Base-by-base conservation (phyloP, 345 rosid species). In the Salix caprea region DNA sequence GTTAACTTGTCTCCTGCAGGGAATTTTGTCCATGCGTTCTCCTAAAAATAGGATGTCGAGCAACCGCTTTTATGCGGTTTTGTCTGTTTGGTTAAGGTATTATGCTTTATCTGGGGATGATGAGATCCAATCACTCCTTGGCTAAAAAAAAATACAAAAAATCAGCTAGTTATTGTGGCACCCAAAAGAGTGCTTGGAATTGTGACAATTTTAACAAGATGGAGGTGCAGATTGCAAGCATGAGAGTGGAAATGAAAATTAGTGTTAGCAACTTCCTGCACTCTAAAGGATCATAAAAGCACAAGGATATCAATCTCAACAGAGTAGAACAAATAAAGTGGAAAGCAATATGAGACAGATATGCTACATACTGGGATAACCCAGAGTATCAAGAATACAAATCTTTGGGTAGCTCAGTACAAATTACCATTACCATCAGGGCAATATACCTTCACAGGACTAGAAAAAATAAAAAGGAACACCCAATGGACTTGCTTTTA, bases 331-430 rank as follows among this genome's bases (percentile, higher is more conserved):
- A 58, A 8, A 24, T 56, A 1, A n/a, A 58, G 0, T 58, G 64
- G 61, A 58, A 58, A 23, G 10, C 64, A n/a, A 74, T 7, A 58
- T 30, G 50, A 67, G 70, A 36, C 77, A 69, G 71, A 77, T 67
- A 83, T 80, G 75, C 58, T 82, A 82, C 85, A 80, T 39, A 54
- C 64, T 8, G 64, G 15, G 64, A 58, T 10, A 10, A 23, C 62
- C 14, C 62, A 72, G 36, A 75, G 75, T 50, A 65, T 58, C 78
- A 69, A 69, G 48, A 73, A 58, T 80, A 79, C 80, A 70, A 66
- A 37, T 72, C 28, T 21, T 24, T 72, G 68, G 61, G 78, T 74
- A 74, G 74, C 76, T 50, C 65, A 54, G 78, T 24, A 5, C 48
- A 74, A 69, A 69, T 73, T 11, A 75, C 65, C 73, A 37, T 73